phyloP scores from a whole-genome alignment of 2,329 filamentous ascomycete genomes.

The Gaeumannomyces tritici region DNA sequence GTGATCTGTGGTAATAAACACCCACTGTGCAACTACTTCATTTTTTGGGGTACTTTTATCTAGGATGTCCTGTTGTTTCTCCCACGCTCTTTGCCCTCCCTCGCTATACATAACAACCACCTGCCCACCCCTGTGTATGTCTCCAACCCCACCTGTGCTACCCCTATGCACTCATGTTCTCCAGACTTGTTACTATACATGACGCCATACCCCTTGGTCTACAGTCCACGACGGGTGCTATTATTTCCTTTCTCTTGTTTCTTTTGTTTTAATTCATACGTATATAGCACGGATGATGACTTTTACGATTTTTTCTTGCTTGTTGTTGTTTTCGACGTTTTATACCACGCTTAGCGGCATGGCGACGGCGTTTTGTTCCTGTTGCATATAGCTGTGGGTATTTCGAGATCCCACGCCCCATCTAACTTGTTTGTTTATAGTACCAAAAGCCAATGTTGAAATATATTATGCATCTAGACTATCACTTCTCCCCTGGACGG shows the following conservation, averaged over 20 bases:
- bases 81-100: neutral
- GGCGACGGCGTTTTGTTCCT: neutral
- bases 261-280: neutral
- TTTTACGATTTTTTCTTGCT: neutral
- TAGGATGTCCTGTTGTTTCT: neutral
- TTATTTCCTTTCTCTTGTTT: neutral
- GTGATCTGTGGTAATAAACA: neutral
- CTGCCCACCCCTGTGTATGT: too few relatives aligned
- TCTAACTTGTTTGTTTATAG: neutral
- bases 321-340: neutral
- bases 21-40: neutral
- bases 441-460: neutral
- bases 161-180: neutral
- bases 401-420: neutral
- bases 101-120: neutral
- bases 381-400: neutral
- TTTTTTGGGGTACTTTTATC: neutral
- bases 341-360: neutral
- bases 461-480: neutral
- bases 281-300: neutral
- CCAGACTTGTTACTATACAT: neutral
- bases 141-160: neutral
- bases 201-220: neutral
- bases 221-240: neutral
- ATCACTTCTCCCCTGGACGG: too few relatives aligned